These are phyloP conservation scores for Postia placenta DNA, from an alignment of 768 basidiomycete species.

Conservation along the genomic window DNA sequence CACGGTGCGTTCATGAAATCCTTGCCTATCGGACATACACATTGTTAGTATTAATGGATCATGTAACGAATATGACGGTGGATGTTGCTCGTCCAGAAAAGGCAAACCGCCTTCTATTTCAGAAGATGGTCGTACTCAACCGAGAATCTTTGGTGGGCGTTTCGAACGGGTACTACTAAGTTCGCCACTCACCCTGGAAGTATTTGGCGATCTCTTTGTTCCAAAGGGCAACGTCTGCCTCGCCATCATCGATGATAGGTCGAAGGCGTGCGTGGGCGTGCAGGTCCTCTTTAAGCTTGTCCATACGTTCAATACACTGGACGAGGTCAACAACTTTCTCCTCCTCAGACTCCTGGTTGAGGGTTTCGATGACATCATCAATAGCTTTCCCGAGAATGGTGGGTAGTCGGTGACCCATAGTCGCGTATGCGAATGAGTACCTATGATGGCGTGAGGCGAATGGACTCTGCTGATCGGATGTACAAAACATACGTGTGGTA, in stretches of 20 bases:
- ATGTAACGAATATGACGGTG: no score
- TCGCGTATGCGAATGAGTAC: conserved; percentile 84
- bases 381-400: conserved; percentile 96
- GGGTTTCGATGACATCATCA: conserved; percentile 82
- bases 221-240: conserved; percentile 92
- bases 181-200: conserved; percentile 61
- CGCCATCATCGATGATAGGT: conserved; percentile 85
- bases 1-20: conserved; percentile 96
- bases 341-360: conserved; percentile 81
- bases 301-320: conserved; percentile 85
- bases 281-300: conserved; percentile 80
- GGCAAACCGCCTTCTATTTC: not conserved
- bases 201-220: conserved; percentile 96
- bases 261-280: conserved; percentile 79
- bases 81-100: not conserved
- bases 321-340: conserved; percentile 82
- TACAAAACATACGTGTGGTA: conserved; percentile 32
- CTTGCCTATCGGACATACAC: conserved; percentile 43
- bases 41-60: no score
- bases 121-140: no score
- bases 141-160: not conserved
- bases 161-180: not conserved
- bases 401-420: conserved; percentile 93
- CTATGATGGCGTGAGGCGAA: conserved; percentile 34
- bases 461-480: not conserved